Percentiles rank a stretch among this genome's conserved stretches.
These are phyloP conservation scores for Fusarium xylarioides DNA, from an alignment of 2,329 filamentous ascomycete species.

Conservation along the genomic window DNA sequence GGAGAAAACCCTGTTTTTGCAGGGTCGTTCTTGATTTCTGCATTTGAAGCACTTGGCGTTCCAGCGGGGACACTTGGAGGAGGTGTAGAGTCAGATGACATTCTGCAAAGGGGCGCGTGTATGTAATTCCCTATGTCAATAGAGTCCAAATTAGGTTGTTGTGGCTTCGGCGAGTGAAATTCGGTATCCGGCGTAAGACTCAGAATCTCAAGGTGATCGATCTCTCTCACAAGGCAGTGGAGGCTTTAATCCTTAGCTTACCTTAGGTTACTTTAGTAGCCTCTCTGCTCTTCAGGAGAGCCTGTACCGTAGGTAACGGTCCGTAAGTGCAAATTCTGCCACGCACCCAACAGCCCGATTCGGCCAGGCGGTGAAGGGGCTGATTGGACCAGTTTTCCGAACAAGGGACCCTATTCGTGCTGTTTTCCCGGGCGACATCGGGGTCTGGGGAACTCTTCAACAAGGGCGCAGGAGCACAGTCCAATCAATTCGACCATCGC, in stretches of 20 bases:
- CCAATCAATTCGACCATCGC: constrained; percentile 36
- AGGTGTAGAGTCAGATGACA: constrained; percentile 34
- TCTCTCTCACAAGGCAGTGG: constrained; percentile 15
- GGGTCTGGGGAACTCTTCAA: constrained; percentile 28
- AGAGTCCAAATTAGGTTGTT: neutral
- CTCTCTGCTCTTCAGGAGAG: neutral
- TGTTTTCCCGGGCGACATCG: constrained; percentile 18
- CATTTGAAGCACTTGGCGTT: constrained; percentile 25
- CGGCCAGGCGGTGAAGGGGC: constrained; percentile 33
- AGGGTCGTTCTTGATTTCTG: constrained; percentile 65
- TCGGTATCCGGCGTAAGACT: neutral
- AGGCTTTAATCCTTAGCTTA: constrained; percentile 1
- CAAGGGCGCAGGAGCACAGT: constrained; percentile 20
- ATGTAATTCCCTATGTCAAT: neutral
- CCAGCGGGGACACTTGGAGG: constrained; percentile 22
- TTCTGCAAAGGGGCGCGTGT: neutral
- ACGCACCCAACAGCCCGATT: neutral
- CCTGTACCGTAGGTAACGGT: neutral
- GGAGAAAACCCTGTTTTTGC: constrained; percentile 71
- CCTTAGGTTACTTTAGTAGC: neutral
- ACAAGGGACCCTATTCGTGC: constrained; percentile 16
- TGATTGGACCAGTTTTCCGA: constrained; percentile 17
- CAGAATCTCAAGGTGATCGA: constrained; percentile 8
- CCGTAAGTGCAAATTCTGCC: constrained; percentile 23
- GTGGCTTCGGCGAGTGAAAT: neutral